Evolutionary conservation across 2,329 filamentous ascomycete species (phyloP).

Genomic region (Talaromyces marneffei): DNA sequence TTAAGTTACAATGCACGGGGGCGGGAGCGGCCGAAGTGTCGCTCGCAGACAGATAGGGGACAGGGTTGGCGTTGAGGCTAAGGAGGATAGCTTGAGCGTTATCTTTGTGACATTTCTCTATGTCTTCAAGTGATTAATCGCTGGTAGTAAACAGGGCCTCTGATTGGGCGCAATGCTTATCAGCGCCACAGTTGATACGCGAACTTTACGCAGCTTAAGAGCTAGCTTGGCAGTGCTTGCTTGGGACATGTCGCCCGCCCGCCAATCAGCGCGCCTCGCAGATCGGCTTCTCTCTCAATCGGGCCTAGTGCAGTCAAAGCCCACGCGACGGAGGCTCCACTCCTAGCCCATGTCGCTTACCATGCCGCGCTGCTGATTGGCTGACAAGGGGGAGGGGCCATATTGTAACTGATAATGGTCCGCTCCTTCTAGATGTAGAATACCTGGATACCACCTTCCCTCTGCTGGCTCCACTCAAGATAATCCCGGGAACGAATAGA

Average conservation of each 20-base stretch:
- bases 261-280: neutral
- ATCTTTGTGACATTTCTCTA: neutral
- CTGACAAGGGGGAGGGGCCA: too few relatives aligned
- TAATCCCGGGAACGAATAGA: neutral
- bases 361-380: neutral
- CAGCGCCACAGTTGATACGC: neutral
- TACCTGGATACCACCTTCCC: slow-evolving; percentile 2
- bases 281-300: neutral
- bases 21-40: slow-evolving; percentile 10
- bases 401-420: neutral
- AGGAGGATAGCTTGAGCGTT: neutral
- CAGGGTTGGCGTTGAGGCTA: neutral
- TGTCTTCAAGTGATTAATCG: neutral
- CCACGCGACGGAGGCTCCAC: slow-evolving; percentile 6
- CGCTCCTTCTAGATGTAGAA: slow-evolving; percentile 3
- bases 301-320: neutral
- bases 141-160: neutral
- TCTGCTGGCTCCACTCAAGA: neutral
- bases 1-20: neutral
- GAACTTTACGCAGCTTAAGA: neutral
- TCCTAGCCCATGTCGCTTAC: neutral
- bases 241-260: neutral
- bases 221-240: neutral
- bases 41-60: neutral
- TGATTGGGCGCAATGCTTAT: neutral